phyloP scores from a whole-genome alignment of 805 yeast species.

The Zygotorulaspora chibaensis region DNA sequence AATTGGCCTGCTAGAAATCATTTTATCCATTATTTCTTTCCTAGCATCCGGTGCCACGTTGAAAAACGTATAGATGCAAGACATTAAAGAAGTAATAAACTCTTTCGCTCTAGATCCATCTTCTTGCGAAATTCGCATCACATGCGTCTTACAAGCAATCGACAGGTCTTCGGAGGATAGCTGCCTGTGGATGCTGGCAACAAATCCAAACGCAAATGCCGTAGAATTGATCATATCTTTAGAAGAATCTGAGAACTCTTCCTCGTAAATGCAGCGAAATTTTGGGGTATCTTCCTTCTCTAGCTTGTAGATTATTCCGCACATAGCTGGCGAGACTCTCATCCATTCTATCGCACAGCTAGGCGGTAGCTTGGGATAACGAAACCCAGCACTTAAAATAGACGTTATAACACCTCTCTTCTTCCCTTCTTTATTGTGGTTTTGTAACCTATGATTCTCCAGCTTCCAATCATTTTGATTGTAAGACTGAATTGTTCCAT shows the following conservation, averaged over 20 bases:
- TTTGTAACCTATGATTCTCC: slow-evolving; percentile 23
- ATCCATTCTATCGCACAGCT: slow-evolving; percentile 29
- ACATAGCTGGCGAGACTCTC: slow-evolving; percentile 33
- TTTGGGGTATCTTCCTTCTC: slow-evolving; percentile 16
- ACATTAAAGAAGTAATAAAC: slow-evolving; percentile 26
- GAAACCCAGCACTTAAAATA: slow-evolving; percentile 29
- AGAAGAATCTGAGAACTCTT: slow-evolving; percentile 13
- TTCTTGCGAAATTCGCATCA: slow-evolving; percentile 19
- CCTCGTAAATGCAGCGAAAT: slow-evolving; percentile 19
- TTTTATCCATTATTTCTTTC: slow-evolving; percentile 35
- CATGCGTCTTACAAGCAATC: slow-evolving; percentile 33
- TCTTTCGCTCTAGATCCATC: slow-evolving; percentile 27
- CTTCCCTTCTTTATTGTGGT: slow-evolving; percentile 23
- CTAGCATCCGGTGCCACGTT: slow-evolving; percentile 36
- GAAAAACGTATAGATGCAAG: slow-evolving; percentile 31
- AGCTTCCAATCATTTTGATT: slow-evolving; percentile 28
- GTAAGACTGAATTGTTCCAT: slow-evolving; percentile 23
- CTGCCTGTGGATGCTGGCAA: slow-evolving; percentile 33
- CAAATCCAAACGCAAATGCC: slow-evolving; percentile 35
- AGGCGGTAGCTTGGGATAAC: slow-evolving; percentile 24
- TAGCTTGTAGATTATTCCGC: slow-evolving; percentile 29
- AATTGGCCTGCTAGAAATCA: slow-evolving; percentile 35
- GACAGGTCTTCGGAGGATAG: slow-evolving; percentile 35
- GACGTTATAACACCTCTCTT: slow-evolving; percentile 30
- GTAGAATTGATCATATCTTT: slow-evolving; percentile 29